Base-by-base conservation (phyloP, 1,284 basidiomycete genomes). In the Lignosus rhinocerotis region DNA sequence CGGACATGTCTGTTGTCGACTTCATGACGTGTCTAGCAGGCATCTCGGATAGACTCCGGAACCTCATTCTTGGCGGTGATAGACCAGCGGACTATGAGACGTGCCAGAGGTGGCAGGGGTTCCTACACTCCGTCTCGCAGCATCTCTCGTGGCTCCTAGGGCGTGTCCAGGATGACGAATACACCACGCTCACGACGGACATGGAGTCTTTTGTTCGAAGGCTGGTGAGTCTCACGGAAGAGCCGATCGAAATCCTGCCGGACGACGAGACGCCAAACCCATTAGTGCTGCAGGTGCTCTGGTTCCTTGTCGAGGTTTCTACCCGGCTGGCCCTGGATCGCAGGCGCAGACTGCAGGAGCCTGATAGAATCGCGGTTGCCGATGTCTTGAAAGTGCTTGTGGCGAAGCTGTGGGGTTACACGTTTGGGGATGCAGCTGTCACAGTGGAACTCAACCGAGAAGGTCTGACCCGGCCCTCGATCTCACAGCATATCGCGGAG, bases 261-360 rank as follows among this genome's bases (percentile, higher is more conserved):
- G 66, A 68, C 11, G 66, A 64, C 12, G 65, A 68, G 46, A 42
- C 74, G 42, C 63, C 68, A 1, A 73, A 77, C 32, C 72, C 78
- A 2, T 69, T 92, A 33, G 68, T 75, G 1, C 63, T 81, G 19
- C 69, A 71, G n/a, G 53, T 68, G 0, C 78, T 80, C 38, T 91
- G 88, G 86, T 85, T 86, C 59, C 67, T 80, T 0, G 73, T 91
- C 21, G 90, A 91, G 65, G 62, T 88, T 5, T 74, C 80, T 2
- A 74, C 75, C 38, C 79, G 84, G 9, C 63, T 77, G 33, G 63
- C 60, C 25, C 60, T 62, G 25, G 66, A 67, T 31, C 70, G 69
- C 41, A 61, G 46, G 19, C 51, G 51, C 64, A 62, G 67, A 62
- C 56, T 56, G 55, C 62, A 66, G 55, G 60, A 65, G 12, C 46